These are phyloP conservation scores for Talaromyces piceae DNA, from an alignment of 2,329 filamentous ascomycete genomes.

Conservation along the genomic window DNA sequence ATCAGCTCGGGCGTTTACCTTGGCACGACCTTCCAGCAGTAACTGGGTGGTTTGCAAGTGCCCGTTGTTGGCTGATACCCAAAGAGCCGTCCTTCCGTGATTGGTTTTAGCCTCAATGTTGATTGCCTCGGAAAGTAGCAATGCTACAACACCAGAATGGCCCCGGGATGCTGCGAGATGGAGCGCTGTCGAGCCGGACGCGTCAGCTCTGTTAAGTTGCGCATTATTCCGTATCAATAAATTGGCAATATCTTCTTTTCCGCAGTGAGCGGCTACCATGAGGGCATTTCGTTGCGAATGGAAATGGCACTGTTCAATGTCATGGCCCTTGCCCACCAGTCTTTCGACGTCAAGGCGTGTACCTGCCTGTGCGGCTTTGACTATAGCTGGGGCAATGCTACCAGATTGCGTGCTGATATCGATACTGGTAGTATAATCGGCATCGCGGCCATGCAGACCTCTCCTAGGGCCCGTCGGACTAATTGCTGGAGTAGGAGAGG, in stretches of 20 bases:
- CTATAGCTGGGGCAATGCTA: conserved; percentile 24
- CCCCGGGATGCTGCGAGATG: conserved; percentile 27
- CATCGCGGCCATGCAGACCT: conserved; percentile 17
- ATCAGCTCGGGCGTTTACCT: conserved; percentile 28
- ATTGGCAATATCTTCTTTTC: conserved; percentile 28
- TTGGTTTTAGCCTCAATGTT: conserved; percentile 25
- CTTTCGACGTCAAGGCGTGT: conserved; percentile 25
- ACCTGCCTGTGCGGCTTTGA: conserved; percentile 31
- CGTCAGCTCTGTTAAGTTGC: conserved; percentile 23
- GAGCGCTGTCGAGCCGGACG: conserved; percentile 23
- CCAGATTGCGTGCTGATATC: conserved; percentile 24
- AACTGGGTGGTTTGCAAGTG: conserved; percentile 26
- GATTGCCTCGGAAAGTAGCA: conserved; percentile 22
- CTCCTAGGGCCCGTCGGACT: conserved; percentile 12
- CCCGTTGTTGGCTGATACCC: conserved; percentile 28
- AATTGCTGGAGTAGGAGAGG: conserved; percentile 8
- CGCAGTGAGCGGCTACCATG: conserved; percentile 33
- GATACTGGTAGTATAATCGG: conserved; percentile 28
- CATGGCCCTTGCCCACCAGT: conserved; percentile 23
- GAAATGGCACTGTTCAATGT: conserved; percentile 25
- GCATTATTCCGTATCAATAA: conserved; percentile 26
- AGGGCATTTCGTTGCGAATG: conserved; percentile 29
- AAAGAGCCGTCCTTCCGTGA: conserved; percentile 28
- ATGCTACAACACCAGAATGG: conserved; percentile 21
- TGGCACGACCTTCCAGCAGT: conserved; percentile 24